Evolutionary conservation across 2,329 filamentous ascomycete species (phyloP).

Genomic region (Fusarium agapanthi): DNA sequence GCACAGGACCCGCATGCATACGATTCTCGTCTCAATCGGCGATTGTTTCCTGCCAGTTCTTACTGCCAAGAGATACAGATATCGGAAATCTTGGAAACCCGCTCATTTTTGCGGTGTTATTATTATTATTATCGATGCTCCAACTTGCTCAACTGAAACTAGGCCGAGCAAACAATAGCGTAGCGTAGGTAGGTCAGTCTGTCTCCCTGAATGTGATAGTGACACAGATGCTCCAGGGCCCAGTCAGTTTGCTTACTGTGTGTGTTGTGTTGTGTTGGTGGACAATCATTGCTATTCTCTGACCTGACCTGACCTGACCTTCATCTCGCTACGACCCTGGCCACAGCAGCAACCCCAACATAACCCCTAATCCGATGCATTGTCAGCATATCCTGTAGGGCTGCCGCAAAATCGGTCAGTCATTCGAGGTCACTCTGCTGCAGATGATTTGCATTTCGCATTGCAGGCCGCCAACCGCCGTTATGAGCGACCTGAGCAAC

Average conservation of each 20-base stretch:
- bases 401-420: conserved; percentile 18
- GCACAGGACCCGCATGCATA: conserved; percentile 14
- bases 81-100: conserved; percentile 23
- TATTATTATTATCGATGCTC: background rate
- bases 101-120: conserved; percentile 25
- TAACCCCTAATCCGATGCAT: conserved; percentile 9
- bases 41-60: conserved; percentile 22
- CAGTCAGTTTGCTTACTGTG: conserved; percentile 3
- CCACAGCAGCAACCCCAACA: conserved; percentile 11
- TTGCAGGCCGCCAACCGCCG: conserved; percentile 5
- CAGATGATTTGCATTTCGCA: conserved; percentile 2
- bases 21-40: conserved; percentile 23
- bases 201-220: conserved; percentile 9
- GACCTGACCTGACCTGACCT: conserved; percentile 6
- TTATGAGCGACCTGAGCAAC: background rate
- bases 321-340: conserved; percentile 40
- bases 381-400: conserved; percentile 31
- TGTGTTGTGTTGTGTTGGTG: conserved; percentile 5
- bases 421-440: background rate
- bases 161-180: background rate
- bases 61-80: conserved; percentile 11
- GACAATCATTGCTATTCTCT: conserved; percentile 17
- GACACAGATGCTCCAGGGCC: background rate
- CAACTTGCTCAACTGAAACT: conserved; percentile 11
- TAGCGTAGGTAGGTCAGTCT: conserved; percentile 4